These are phyloP conservation scores for Exophiala aquamarina DNA, from an alignment of 2,329 filamentous ascomycete genomes.

Conservation along the genomic window DNA sequence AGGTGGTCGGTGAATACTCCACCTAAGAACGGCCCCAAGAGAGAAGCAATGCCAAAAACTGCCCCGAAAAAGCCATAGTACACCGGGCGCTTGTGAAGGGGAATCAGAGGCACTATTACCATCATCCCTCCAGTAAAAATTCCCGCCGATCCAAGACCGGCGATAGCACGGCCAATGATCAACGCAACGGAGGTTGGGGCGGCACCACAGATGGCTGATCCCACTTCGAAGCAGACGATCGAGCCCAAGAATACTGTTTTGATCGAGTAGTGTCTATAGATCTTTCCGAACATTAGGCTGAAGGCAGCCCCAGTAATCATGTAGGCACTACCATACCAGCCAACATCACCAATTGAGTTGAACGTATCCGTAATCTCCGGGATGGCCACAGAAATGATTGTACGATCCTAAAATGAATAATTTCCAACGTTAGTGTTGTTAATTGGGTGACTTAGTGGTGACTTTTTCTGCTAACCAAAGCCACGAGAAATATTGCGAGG, in stretches of 20 bases:
- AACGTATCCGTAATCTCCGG: conserved; percentile 50
- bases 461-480: conserved; percentile 19
- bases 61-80: conserved; percentile 39
- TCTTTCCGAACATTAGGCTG: conserved; percentile 43
- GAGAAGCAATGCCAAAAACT: conserved; percentile 39
- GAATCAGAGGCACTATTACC: conserved; percentile 40
- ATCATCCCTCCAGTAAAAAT: conserved; percentile 42
- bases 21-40: conserved; percentile 44
- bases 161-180: conserved; percentile 42
- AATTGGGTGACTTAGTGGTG: no score
- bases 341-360: conserved; percentile 45
- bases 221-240: conserved; percentile 43
- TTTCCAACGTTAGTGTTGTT: no score
- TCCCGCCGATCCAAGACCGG: conserved; percentile 40
- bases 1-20: conserved; percentile 40
- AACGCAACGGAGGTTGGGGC: conserved; percentile 39
- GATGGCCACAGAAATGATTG: conserved; percentile 46
- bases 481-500: conserved; percentile 30
- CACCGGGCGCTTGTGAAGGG: conserved; percentile 38
- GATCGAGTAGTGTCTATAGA: conserved; percentile 44
- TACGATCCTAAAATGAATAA: no score
- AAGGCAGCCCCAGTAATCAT: conserved; percentile 45
- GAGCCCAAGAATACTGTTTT: conserved; percentile 45
- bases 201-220: conserved; percentile 39
- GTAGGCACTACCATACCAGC: conserved; percentile 50